Percentiles rank a stretch among this genome's conserved stretches.
Conservation (phyloP, 1,139 yeast genomes). For the Pichia sp. region DNA sequence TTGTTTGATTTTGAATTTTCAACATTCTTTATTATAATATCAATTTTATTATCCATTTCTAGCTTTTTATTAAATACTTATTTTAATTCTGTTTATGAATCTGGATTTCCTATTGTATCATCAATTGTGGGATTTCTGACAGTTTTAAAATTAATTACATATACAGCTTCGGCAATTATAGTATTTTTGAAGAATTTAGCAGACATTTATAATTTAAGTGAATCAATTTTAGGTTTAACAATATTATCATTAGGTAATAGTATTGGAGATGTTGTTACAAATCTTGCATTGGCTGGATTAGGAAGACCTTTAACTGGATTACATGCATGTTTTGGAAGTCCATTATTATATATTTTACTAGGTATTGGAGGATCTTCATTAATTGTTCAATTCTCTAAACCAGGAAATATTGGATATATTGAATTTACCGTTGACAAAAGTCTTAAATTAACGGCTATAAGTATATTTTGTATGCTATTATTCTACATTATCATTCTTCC, state of each 20-base stretch:
- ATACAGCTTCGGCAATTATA: constrained; percentile 27
- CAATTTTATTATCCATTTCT: constrained; percentile 4
- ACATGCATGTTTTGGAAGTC: constrained; percentile 56
- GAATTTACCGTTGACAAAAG: constrained; percentile 25
- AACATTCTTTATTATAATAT: background rate
- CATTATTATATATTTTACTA: constrained; percentile 41
- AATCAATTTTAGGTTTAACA: constrained; percentile 39
- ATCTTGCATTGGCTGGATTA: constrained; percentile 44
- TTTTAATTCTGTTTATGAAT: constrained; percentile 7
- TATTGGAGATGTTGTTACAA: constrained; percentile 50
- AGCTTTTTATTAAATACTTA: constrained; percentile 9
- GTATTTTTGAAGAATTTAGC: constrained; percentile 26
- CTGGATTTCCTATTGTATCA: constrained; percentile 6
- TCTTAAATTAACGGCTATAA: constrained; percentile 31
- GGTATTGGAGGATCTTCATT: constrained; percentile 38
- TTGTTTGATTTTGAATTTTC: constrained; percentile 13
- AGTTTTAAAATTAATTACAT: constrained; percentile 26
- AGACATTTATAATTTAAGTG: constrained; percentile 25
- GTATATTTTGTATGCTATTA: constrained; percentile 30
- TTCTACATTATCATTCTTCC: constrained; percentile 31
- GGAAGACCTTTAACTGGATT: constrained; percentile 53
- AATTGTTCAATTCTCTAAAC: constrained; percentile 27
- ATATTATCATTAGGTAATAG: constrained; percentile 52
- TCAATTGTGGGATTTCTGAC: constrained; percentile 25
- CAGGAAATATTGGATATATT: constrained; percentile 7